These are phyloP conservation scores for Tetracladium setigerum DNA, from an alignment of 495 filamentous ascomycete genomes.

Conservation along the genomic window DNA sequence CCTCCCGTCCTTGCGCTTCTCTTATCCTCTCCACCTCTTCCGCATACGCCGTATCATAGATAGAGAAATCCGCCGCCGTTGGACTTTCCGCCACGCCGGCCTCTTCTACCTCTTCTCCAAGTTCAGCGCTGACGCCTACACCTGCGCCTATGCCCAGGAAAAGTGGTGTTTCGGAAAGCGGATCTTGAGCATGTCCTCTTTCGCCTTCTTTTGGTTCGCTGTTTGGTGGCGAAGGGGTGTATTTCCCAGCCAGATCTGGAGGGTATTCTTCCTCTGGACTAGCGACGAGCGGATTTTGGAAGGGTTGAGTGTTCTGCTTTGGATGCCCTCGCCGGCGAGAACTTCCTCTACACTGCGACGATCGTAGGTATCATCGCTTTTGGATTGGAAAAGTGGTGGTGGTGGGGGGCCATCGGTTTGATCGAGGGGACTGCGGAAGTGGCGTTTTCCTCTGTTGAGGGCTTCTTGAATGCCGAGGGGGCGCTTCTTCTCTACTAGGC, in stretches of 20 bases:
- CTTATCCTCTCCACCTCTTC: constrained; percentile 69
- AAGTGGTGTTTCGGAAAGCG: constrained; percentile 44
- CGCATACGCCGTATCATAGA: constrained; percentile 83
- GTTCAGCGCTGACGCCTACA: constrained; percentile 24
- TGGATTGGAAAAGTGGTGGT: constrained; percentile 32
- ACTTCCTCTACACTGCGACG: constrained; percentile 38
- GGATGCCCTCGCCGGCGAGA: constrained; percentile 42
- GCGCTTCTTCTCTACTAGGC: constrained; percentile 38
- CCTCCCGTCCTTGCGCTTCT: constrained; percentile 14
- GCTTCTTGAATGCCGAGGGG: constrained; percentile 47
- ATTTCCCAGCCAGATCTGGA: no score
- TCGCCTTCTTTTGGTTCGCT: constrained; percentile 19
- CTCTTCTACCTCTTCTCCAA: constrained; percentile 23
- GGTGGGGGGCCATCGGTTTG: constrained; percentile 33
- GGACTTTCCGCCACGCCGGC: constrained; percentile 76
- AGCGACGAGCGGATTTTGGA: constrained; percentile 15
- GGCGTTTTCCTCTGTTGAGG: constrained; percentile 42
- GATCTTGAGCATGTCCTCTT: constrained; percentile 63
- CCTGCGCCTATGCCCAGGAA: constrained; percentile 71
- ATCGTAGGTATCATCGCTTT: constrained; percentile 44
- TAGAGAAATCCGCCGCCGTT: constrained; percentile 67
- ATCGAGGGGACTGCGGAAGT: no score
- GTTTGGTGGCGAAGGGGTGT: background rate
- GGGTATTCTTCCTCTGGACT: no score
- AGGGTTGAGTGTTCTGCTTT: constrained; percentile 32